These are phyloP conservation scores for Apiospora rasikravindrae DNA, from an alignment of 2,329 filamentous ascomycete species.

Conservation along the genomic window DNA sequence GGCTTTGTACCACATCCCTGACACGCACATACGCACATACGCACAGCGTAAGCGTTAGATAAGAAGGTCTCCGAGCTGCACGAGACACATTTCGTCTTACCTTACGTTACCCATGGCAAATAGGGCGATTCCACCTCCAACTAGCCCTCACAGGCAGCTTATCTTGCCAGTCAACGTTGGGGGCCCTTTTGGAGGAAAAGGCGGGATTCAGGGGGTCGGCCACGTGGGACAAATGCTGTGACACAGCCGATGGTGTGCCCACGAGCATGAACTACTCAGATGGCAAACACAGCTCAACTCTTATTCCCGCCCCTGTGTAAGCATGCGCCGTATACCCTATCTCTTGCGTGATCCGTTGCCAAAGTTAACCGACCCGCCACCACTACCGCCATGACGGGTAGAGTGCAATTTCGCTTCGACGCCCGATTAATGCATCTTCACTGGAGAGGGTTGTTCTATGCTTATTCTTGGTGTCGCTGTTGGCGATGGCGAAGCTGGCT, in stretches of 20 bases:
- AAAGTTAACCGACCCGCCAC: neutral
- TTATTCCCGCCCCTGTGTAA: neutral
- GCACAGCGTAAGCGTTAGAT: neutral
- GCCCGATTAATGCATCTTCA: neutral
- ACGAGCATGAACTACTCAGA: constrained; percentile 11
- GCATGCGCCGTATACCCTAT: neutral
- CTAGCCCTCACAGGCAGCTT: neutral
- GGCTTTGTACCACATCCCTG: constrained; percentile 7
- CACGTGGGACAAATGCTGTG: constrained; percentile 10
- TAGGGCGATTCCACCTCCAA: neutral
- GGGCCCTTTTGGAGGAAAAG: neutral
- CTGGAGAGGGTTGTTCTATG: neutral
- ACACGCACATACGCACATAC: neutral
- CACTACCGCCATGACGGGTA: neutral
- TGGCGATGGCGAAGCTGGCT: neutral
- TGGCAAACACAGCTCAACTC: neutral
- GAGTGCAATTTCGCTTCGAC: neutral
- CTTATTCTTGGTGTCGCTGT: neutral
- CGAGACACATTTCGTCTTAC: neutral
- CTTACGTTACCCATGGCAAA: neutral
- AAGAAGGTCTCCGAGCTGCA: neutral
- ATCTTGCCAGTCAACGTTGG: neutral
- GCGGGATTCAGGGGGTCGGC: neutral
- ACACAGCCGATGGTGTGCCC: constrained; percentile 1
- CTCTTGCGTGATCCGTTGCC: neutral